Evolutionary conservation across 768 basidiomycete genomes (phyloP), one percentile per base, ranked within the genome.

Genomic region (Psilocybe subaeruginosa): DNA sequence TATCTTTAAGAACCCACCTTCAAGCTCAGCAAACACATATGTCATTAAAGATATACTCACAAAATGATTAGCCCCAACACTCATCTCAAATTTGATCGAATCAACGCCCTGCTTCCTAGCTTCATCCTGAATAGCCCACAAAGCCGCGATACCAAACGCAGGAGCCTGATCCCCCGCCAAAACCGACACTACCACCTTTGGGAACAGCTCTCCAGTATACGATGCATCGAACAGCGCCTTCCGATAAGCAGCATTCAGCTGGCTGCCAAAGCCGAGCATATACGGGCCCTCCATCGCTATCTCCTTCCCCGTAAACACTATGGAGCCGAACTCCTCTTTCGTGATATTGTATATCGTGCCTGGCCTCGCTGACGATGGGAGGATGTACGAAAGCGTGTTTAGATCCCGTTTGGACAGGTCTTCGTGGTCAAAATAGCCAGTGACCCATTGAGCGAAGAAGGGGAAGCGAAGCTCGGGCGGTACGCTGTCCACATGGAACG

Each of bases 51-150:
- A 35, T 53, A 51, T 11, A 54, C 58, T 31, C 47, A 57, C 56
- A 39, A 49, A 57, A 37, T 57, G 56, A 57, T 57, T 57, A 8
- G 48, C 48, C 14, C 56, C 56, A 17, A 8, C 9, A 6, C 35
- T 31, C 17, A 50, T 17, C 17, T 48, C 17, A 43, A 19, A 48
- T 11, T 39, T 49, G 7, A 49, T 57, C 17, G 31, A 37, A 8
- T 30, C 27, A 3, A 57, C 17, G 1, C 46, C 47, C 17, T 5
- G 33, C 30, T 50, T 39, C 33, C 11, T 39, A 5, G 48, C 33
- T 12, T 49, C 47, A 27, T 57, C 47, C 23, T 57, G 45, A 8
- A 39, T 49, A 12, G 47, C 37, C 56, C 56, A 57, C 16, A 57
- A 16, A 39, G 45, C 47, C 3, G 31, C 46, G 5, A 57, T 31